Evolutionary conservation across 176 grass and related monocot genomes (phyloP), one percentile per base, ranked within the genome.

Genomic region (Pontederia crassipes): DNA sequence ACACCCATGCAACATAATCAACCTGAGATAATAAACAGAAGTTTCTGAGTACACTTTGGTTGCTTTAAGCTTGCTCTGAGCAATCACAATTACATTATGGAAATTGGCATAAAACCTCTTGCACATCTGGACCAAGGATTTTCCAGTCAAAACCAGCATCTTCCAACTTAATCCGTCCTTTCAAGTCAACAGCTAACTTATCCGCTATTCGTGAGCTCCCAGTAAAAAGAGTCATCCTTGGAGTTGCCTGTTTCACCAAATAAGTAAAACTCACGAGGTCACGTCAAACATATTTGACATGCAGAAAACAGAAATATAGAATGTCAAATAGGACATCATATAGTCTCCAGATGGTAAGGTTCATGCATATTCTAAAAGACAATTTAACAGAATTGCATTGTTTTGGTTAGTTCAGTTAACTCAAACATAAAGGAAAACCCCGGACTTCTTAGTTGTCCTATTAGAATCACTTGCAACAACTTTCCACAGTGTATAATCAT

Each of bases 111-210:
- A 11, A 62, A 32, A 90, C 93, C 93, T 88, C 81, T 79, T 97
- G 81, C 81, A 97, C 93, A 85, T 97, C 93, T 60, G 87, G 93
- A 72, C 93, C 93, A 64, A 97, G 76, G 67, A 97, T 92, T 76
- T 97, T 97, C 93, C 87, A 97, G 74, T 92, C 93, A 97, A 88
- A 97, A 74, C 93, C 87, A 64, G 93, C 84, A 83, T 97, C 87
- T 85, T 92, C 93, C 63, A 97, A 79, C 79, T 88, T 97, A 62
- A 97, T 81, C 14, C 72, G 70, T 14, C 93, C 93, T 49, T 91
- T 88, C 62, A 97, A 85, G 69, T 97, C 93, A 69, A 57, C 46
- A 62, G 93, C 81, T 69, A 92, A 79, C 66, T 92, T 92, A 57
- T 97, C 93, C 61, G 93, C 93, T 59, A 92, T 81, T 26, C 84